Evolutionary conservation across 2,329 filamentous ascomycete species (phyloP).

Genomic region (Calonectria montana): DNA sequence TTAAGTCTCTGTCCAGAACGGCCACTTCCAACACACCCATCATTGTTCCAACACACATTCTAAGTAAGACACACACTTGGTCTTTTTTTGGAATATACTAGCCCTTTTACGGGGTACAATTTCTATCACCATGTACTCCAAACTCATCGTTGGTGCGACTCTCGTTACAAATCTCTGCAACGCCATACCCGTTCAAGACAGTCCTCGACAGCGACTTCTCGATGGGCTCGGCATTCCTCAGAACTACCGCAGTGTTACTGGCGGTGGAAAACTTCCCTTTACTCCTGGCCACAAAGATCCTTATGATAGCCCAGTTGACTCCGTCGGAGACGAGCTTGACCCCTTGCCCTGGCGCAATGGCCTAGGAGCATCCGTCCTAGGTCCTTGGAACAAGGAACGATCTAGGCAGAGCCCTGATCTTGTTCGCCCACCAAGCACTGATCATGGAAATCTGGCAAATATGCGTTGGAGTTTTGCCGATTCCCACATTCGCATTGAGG

Average conservation of each 20-base stretch:
- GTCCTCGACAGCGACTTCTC: conserved; percentile 65
- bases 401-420: conserved; percentile 78
- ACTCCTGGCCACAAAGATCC: conserved; percentile 70
- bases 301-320: conserved; percentile 71
- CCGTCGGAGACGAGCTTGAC: conserved; percentile 69
- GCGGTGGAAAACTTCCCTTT: conserved; percentile 61
- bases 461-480: conserved; percentile 79
- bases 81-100: neutral
- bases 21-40: conserved; percentile 4
- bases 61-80: conserved; percentile 2
- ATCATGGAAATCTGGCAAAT: conserved; percentile 76
- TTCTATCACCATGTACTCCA: conserved; percentile 30
- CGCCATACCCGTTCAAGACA: conserved; percentile 54
- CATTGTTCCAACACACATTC: neutral
- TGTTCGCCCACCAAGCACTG: conserved; percentile 77
- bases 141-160: conserved; percentile 21
- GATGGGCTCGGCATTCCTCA: conserved; percentile 60
- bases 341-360: conserved; percentile 75
- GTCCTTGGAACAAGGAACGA: conserved; percentile 75
- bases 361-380: conserved; percentile 73
- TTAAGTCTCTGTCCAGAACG: conserved; percentile 7
- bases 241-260: conserved; percentile 52
- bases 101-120: neutral
- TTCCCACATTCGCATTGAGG: conserved; percentile 73
- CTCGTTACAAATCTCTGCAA: conserved; percentile 29